These are phyloP conservation scores for Fusarium nematophilum DNA, from an alignment of 2,329 filamentous ascomycete genomes.

Conservation along the genomic window DNA sequence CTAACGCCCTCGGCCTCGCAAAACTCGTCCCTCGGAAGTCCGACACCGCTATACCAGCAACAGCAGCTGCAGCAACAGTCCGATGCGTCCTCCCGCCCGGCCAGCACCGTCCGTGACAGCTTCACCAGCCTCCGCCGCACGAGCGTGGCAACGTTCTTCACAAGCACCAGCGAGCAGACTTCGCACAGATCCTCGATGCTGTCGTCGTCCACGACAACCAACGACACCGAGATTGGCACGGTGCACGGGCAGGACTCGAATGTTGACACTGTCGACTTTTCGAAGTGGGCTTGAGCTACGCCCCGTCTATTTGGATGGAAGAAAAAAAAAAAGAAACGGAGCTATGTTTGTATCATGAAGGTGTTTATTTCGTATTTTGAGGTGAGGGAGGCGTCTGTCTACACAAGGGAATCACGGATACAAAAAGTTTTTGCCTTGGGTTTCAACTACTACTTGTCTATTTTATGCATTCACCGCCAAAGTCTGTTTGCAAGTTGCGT, in stretches of 20 bases:
- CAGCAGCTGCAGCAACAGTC: slow-evolving; percentile 37
- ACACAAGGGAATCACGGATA: slow-evolving; percentile 43
- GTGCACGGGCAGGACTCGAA: slow-evolving; percentile 45
- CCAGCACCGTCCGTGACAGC: slow-evolving; percentile 68
- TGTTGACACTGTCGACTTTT: slow-evolving; percentile 54
- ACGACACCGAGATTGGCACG: slow-evolving; percentile 63
- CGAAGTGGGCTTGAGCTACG: slow-evolving; percentile 50
- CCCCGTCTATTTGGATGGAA: slow-evolving; percentile 1
- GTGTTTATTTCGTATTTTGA: slow-evolving; percentile 16
- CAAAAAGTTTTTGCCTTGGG: slow-evolving; percentile 44
- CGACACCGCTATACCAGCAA: slow-evolving; percentile 32
- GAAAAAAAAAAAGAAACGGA: background rate
- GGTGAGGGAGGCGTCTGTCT: slow-evolving; percentile 44
- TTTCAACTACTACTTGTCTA: slow-evolving; percentile 27
- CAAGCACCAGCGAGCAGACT: slow-evolving; percentile 64
- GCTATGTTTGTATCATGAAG: slow-evolving; percentile 28
- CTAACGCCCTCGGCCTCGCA: slow-evolving; percentile 45
- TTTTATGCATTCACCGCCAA: slow-evolving; percentile 8
- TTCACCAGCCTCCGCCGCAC: slow-evolving; percentile 69
- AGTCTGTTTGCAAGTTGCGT: background rate
- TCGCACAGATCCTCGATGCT: slow-evolving; percentile 70
- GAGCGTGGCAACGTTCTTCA: slow-evolving; percentile 75
- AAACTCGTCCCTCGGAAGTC: slow-evolving; percentile 45
- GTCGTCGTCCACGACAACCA: slow-evolving; percentile 63
- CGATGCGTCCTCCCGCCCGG: slow-evolving; percentile 52